phyloP scores from a whole-genome alignment of 495 filamentous ascomycete genomes.

The Podospora fimiseda region DNA sequence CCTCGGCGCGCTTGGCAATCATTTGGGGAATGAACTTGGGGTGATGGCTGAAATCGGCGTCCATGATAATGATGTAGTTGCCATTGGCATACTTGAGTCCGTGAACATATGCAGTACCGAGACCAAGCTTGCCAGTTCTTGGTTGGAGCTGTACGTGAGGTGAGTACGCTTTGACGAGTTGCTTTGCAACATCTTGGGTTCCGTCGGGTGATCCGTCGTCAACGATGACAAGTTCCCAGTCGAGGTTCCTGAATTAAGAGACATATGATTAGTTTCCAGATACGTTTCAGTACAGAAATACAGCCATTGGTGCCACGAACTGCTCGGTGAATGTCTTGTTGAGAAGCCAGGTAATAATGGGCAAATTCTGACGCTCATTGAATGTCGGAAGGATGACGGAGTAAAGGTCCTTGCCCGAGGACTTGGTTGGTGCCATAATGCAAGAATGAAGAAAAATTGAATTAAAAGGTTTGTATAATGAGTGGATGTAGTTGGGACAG shows the following conservation, averaged over 20 bases:
- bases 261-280: background rate
- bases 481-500: constrained; percentile 3
- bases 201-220: constrained; percentile 97
- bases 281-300: background rate
- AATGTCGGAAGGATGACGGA: constrained; percentile 96
- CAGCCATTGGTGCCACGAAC: constrained; percentile 36
- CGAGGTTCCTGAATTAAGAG: constrained; percentile 59
- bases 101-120: constrained; percentile 96
- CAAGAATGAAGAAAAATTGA: background rate
- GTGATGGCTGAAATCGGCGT: constrained; percentile 98
- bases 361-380: constrained; percentile 95
- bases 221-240: constrained; percentile 96
- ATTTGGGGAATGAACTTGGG: constrained; percentile 92
- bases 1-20: constrained; percentile 63
- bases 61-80: constrained; percentile 98
- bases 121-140: constrained; percentile 87
- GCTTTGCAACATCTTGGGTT: constrained; percentile 80
- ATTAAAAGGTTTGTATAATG: background rate
- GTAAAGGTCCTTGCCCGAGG: constrained; percentile 63
- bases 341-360: constrained; percentile 90
- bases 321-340: constrained; percentile 83
- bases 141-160: constrained; percentile 75
- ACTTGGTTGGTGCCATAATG: constrained; percentile 21
- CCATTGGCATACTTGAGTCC: constrained; percentile 80
- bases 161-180: constrained; percentile 78